These are phyloP conservation scores for Talaromyces marneffei DNA, from an alignment of 2,329 filamentous ascomycete species.

Conservation along the genomic window DNA sequence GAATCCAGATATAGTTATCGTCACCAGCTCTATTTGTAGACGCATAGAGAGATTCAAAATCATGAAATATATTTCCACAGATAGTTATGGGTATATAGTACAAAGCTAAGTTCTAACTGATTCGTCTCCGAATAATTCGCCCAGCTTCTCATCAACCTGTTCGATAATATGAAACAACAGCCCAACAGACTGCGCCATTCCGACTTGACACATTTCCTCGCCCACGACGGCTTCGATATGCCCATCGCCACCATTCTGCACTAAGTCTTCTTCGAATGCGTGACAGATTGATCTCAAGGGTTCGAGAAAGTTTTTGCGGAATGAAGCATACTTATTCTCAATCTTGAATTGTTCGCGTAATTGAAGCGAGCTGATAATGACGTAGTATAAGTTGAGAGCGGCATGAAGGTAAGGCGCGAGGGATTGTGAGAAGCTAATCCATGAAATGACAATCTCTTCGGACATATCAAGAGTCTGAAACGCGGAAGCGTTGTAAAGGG, in stretches of 20 bases:
- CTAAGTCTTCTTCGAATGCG: slow-evolving; percentile 28
- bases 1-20: neutral
- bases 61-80: neutral
- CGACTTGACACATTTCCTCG: slow-evolving; percentile 29
- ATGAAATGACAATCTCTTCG: slow-evolving; percentile 35
- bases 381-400: slow-evolving; percentile 54
- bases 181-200: slow-evolving; percentile 32
- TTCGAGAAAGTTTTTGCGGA: slow-evolving; percentile 28
- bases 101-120: neutral
- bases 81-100: neutral
- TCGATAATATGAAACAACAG: slow-evolving; percentile 28
- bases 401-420: slow-evolving; percentile 47
- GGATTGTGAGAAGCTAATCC: slow-evolving; percentile 47
- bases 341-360: slow-evolving; percentile 46
- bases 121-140: slow-evolving; percentile 23
- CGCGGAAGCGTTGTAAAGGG: slow-evolving; percentile 46
- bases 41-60: neutral
- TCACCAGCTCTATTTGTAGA: neutral
- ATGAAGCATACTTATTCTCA: slow-evolving; percentile 27
- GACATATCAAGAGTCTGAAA: slow-evolving; percentile 37
- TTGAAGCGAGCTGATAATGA: slow-evolving; percentile 47
- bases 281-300: slow-evolving; percentile 30
- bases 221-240: slow-evolving; percentile 31
- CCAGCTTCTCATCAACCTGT: slow-evolving; percentile 31
- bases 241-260: slow-evolving; percentile 32